Base-by-base conservation (phyloP, 169 alveolate genomes). In the Cyclospora cayetanensis region DNA sequence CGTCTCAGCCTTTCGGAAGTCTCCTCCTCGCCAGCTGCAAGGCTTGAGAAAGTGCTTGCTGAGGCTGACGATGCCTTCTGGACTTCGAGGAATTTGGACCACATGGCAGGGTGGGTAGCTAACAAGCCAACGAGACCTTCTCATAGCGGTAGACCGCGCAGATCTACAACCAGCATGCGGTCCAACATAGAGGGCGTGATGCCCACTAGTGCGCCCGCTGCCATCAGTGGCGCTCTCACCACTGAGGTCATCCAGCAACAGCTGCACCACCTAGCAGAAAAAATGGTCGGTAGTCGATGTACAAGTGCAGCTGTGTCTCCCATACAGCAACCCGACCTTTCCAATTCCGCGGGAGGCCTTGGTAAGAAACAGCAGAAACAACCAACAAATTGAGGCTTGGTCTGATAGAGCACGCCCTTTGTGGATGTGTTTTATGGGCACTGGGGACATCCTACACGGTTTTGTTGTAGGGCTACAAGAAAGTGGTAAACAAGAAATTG, bases 11-110 rank as follows among this genome's bases (percentile, higher is more conserved):
- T 63, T 22, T 12, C 84, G 22, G n/a, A 18, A 39, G 25, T 63
- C 2, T 63, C 84, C 25, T 18, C 22, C 37, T 63, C 37, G 25
- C 52, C 84, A 39, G 37, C 84, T 74, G 84, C 84, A 22, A 74
- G 41, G 60, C 63, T 74, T n/a, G 84, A 74, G 5, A 39, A 22
- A 25, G 22, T 74, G 37, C 84, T 74, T 22, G 35, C 34, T 74
- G 84, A 41, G 12, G 84, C 84, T 7, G 84, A 74, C 31, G 84
- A 74, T 29, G 84, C 84, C 2, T 74, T 74, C 22, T 74, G 84
- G 84, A 43, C 39, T 18, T 74, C 84, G 31, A 41, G 84, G 34
- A 74, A 74, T 34, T 11, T 41, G 63, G 29, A 22, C n/a, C 84
- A 74, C 3, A 74, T 74, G 84, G 84, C 84, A 20, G 84, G 84